Evolutionary conservation across 1,139 yeast genomes (phyloP), one percentile per base, ranked within the genome.

Genomic region (Debaryomyces psychrophilus): DNA sequence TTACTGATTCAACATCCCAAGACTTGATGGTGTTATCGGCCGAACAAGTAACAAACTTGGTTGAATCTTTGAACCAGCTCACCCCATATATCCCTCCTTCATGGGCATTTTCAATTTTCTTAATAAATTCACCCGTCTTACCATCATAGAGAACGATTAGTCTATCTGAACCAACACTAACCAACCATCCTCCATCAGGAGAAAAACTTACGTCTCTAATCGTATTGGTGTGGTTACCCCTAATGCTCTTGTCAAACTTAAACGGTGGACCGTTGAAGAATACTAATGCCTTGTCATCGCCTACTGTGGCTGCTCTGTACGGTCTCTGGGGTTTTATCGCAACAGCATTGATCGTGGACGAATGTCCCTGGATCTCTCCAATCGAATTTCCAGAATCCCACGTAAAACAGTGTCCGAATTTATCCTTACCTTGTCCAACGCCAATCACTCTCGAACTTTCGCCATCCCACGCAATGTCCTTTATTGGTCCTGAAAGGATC

Each of bases 291-390:
- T 84, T 82, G 62, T 93, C 98, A 58, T 90, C 96, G 44, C 95
- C 82, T 4, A 87, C 97, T 2, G 99, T 90, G 12, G 90, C 96
- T 1, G 97, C 97, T 50, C 97, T 75, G 71, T 87, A 90, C 3
- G 99, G 99, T 63, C 99, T 79, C 49, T 80, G 83, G n/a, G 92
- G 89, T 59, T 87, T 86, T 54, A 93, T 85, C 45, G 87, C 83
- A 9, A 90, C 96, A 0, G 95, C 89, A 60, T 87, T 90, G 61
- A 92, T 82, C 35, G 82, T 80, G 34, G 87, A 83, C n/a, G 95
- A 80, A 63, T 93, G 99, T 26, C 99, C 99, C 47, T 90, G 85
- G 56, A 95, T 86, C 63, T 93, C 98, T 45, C 99, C 99, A 39
- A 93, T 85, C 8, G 97, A 82, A 66, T 93, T 93, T 47, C 99